Evolutionary conservation across 257 asterid species (phyloP), one percentile per base, ranked within the genome.

Genomic region (Gynochthodes officinalis): DNA sequence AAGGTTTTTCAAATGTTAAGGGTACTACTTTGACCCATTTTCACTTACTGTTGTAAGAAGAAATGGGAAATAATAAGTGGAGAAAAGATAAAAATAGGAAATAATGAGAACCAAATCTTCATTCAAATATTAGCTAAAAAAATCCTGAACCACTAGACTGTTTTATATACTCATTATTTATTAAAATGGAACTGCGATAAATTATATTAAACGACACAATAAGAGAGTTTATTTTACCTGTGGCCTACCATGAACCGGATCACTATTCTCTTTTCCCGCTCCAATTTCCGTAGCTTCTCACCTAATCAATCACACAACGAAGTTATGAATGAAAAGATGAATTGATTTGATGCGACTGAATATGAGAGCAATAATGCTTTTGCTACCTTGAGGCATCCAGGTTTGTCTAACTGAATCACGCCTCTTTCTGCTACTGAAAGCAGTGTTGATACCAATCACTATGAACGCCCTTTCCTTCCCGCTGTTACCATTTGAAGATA

Each of bases 301-400:
- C 93, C 97, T 91, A 40, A 68, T 42, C 58, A 4, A 59, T 43
- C 52, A 37, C 14, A 32, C 23, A 44, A 27, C 4, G 40, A 35
- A 63, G 35, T 19, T 48, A 59, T 13, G 44, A 5, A 32, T 42
- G 7, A 61, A 25, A 0, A 19, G 46, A 21, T 15, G 49, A 66
- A 72, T 27, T 16, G 65, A 42, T n/a, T 66, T 27, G 28, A 11
- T 6, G 19, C 2, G 4, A 2, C 3, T 19, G 48, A n/a, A 11
- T 7, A 27, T 1, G 44, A 63, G 19, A 53, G 64, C 18, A 25
- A n/a, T 33, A 50, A 62, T 42, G 35, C 30, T n/a, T n/a, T n/a
- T n/a, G n/a, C n/a, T 4, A 88, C 97, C 97, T 87, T 81, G 88
- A 52, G 93, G 97, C 91, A 89, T 83, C 97, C 97, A 91, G n/a